phyloP scores from a whole-genome alignment of 352 stramenopile genomes.

The Phytopythium helicoides region DNA sequence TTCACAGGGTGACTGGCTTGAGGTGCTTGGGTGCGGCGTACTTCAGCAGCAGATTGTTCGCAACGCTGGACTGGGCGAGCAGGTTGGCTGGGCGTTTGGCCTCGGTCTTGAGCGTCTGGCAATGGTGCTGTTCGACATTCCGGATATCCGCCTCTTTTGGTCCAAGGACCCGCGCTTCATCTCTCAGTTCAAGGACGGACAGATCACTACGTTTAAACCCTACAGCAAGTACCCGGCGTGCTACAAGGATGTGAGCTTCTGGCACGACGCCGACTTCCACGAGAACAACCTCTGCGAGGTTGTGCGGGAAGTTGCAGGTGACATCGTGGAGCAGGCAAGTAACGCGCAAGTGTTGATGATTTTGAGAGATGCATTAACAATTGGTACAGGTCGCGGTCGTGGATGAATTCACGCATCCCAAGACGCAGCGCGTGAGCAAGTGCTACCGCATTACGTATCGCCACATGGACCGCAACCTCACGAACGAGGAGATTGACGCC shows the following conservation, averaged over 20 bases:
- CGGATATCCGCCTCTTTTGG: conserved; percentile 99
- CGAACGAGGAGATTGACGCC: conserved; percentile 98
- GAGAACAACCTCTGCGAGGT: conserved; percentile 98
- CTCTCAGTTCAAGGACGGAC: conserved; percentile 90
- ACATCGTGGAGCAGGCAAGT: conserved; percentile 95
- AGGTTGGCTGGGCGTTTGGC: conserved; percentile 97
- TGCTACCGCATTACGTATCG: conserved; percentile 99
- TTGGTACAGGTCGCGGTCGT: conserved; percentile 72
- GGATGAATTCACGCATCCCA: conserved; percentile 97
- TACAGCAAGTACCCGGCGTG: conserved; percentile 99
- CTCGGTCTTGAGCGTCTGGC: conserved; percentile 97
- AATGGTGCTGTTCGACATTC: conserved; percentile 99
- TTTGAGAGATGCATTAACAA: conserved; percentile 3
- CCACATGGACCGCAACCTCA: conserved; percentile 98
- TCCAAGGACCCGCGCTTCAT: conserved; percentile 93
- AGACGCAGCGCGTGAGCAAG: conserved; percentile 93
- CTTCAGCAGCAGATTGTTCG: conserved; percentile 94
- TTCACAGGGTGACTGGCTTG: conserved; percentile 94
- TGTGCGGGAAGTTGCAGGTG: conserved; percentile 93
- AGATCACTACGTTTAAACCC: conserved; percentile 96
- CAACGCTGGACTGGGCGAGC: conserved; percentile 81
- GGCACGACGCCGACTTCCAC: conserved; percentile 88
- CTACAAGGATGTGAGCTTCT: conserved; percentile 99
- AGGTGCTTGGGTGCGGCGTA: conserved; percentile 98
- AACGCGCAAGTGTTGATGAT: neutral